Evolutionary conservation across 441 rosid species (phyloP).

Genomic region (Croton laevigatus): DNA sequence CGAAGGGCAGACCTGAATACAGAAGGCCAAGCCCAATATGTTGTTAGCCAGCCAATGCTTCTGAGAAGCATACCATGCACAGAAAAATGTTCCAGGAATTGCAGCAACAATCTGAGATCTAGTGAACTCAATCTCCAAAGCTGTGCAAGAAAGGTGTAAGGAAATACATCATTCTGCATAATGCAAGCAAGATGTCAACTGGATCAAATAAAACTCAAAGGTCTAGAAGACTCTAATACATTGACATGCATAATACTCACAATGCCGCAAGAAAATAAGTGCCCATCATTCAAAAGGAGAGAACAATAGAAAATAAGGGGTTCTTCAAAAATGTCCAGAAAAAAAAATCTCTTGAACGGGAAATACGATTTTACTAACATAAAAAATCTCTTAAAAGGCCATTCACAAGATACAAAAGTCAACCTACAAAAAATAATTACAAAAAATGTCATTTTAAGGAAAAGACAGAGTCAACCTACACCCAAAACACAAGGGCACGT

Average conservation of each 20-base stretch:
- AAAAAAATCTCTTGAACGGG: no score
- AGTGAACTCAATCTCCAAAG: constrained; percentile 93
- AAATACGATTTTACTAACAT: no score
- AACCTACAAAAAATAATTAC: no score
- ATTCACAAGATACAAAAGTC: no score
- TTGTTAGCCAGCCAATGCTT: constrained; percentile 99
- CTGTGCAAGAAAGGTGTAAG: constrained; percentile 53
- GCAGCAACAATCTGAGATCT: constrained; percentile 88
- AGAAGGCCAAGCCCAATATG: constrained; percentile 83
- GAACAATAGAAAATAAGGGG: no score
- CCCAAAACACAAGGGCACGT: no score
- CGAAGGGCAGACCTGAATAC: constrained; percentile 78
- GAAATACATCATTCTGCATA: constrained; percentile 43
- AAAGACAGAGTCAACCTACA: no score
- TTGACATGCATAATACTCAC: neutral
- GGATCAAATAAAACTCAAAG: constrained; percentile 24
- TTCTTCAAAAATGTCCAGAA: no score
- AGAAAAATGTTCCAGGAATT: constrained; percentile 91
- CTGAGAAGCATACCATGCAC: constrained; percentile 93
- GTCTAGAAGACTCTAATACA: constrained; percentile 4
- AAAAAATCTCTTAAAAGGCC: no score
- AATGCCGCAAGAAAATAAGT: neutral
- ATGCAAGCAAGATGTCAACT: constrained; percentile 31
- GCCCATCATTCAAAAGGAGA: no score
- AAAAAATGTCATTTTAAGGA: no score